A percentile compares a stretch with the other conserved stretches of the same genome.
Evolutionary conservation across 495 filamentous ascomycete species (phyloP).

Genomic region (Xylaria venustula): DNA sequence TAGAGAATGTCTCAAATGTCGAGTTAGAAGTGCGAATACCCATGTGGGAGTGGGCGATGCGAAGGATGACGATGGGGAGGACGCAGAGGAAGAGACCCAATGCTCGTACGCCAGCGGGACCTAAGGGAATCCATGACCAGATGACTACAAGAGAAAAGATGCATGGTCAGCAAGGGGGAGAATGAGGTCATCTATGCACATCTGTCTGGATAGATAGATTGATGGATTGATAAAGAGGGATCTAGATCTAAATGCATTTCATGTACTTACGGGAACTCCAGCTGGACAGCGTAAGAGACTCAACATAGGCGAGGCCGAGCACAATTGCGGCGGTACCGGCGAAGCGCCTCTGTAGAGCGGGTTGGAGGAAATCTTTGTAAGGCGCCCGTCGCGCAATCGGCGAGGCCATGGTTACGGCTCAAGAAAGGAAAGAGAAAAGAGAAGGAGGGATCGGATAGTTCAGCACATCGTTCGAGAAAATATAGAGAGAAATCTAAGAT

Average conservation of each 20-base stretch:
- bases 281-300: constrained; percentile 66
- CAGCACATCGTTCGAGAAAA: constrained; percentile 29
- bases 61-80: constrained; percentile 68
- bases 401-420: constrained; percentile 39
- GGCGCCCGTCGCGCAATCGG: constrained; percentile 41
- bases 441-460: background rate
- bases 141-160: constrained; percentile 51
- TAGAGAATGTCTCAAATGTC: constrained; percentile 59
- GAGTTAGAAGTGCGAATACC: constrained; percentile 69
- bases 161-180: constrained; percentile 8
- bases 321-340: constrained; percentile 66
- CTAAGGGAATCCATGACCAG: constrained; percentile 85
- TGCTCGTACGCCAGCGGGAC: constrained; percentile 71
- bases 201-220: too few species aligned
- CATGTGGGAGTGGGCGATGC: constrained; percentile 81
- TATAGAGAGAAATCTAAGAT: background rate
- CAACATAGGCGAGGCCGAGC: constrained; percentile 69
- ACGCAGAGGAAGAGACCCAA: constrained; percentile 71
- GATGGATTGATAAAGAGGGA: background rate
- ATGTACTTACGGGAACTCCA: constrained; percentile 63
- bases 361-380: constrained; percentile 90
- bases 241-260: too few species aligned
- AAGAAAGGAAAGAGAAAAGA: background rate
- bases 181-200: too few species aligned
- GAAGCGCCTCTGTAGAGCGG: constrained; percentile 84